Percentiles rank a stretch among this genome's conserved stretches.
Evolutionary conservation across 148 eudicot genomes (phyloP).

Genomic region (Vaccinium darrowii): DNA sequence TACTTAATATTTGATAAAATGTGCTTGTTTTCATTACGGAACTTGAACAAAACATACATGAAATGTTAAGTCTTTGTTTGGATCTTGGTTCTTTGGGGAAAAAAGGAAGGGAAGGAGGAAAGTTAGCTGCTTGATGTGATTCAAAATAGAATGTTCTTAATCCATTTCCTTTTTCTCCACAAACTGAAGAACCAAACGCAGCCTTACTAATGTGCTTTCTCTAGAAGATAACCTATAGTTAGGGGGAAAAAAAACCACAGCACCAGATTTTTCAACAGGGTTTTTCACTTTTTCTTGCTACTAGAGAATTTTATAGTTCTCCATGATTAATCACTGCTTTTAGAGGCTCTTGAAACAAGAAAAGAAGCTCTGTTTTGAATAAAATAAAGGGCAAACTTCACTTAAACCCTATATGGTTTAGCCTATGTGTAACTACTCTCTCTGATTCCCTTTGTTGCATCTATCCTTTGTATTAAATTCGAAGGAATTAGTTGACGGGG

Average conservation of each 20-base stretch:
- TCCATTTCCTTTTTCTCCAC: neutral
- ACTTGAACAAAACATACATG: neutral
- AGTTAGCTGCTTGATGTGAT: neutral
- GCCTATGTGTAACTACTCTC: no score
- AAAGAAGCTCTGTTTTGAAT: neutral
- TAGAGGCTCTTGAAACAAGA: constrained; percentile 4
- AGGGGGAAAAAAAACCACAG: neutral
- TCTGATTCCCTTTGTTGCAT: no score
- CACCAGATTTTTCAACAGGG: neutral
- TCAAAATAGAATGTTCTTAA: neutral
- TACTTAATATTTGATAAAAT: neutral
- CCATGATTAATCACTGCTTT: neutral
- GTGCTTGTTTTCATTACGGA: neutral
- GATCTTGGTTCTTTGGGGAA: neutral
- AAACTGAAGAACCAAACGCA: neutral
- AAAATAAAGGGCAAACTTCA: no score
- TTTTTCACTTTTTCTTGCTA: neutral
- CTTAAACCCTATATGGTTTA: no score
- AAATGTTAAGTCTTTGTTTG: neutral
- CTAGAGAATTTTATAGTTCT: neutral
- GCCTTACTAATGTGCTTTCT: neutral
- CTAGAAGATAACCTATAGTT: neutral
- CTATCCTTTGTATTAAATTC: no score
- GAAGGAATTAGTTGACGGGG: no score
- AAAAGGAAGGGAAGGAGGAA: neutral